Evolutionary conservation across 495 filamentous ascomycete species (phyloP), one percentile per base, ranked within the genome.

Genomic region (Podospora comata): DNA sequence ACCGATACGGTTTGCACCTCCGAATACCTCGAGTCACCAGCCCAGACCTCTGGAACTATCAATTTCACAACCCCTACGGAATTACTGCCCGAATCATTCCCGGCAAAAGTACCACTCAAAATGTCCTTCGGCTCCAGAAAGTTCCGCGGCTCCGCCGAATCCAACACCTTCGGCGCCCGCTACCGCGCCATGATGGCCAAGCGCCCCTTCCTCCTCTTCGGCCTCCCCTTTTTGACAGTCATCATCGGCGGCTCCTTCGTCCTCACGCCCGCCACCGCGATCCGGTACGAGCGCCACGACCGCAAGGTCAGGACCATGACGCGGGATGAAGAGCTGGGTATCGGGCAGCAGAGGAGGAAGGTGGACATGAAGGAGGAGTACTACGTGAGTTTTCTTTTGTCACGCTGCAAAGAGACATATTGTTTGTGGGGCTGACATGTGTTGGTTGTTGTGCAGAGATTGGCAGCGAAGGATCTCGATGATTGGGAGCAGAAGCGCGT

Each of bases 401-500:
- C 27, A 7, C 55, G 23, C 63, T 9, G 11, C 54, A 20, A 26
- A 5, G 20, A n/a, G 55, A 58, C n/a, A 58, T 18, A 56, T 18
- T 18, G 15, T 18, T 6, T 58, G 55, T 20, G n/a, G 23, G 27
- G 63, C 48, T 63, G 20, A 65, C 56, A 69, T 23, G 23, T 23
- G 23, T 23, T 23, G 23, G 23, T 23, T 23, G 23, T 23, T 23
- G 23, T 23, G 23, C 77, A 97, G 94, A 89, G 90, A 79, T 82
- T 97, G 18, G 90, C 94, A 69, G 90, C 89, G 32, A 96, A 97
- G 79, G 94, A 98, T 77, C 75, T 97, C 62, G 94, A 98, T 73
- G 85, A 92, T 72, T 99, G 96, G 96, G 96, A 99, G 77, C 93
- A 97, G 76, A 95, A 92, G 78, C 86, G 96, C 61, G 92, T 98